Base-by-base conservation (phyloP, 1,284 basidiomycete species). In the Moniliophthora roreri region DNA sequence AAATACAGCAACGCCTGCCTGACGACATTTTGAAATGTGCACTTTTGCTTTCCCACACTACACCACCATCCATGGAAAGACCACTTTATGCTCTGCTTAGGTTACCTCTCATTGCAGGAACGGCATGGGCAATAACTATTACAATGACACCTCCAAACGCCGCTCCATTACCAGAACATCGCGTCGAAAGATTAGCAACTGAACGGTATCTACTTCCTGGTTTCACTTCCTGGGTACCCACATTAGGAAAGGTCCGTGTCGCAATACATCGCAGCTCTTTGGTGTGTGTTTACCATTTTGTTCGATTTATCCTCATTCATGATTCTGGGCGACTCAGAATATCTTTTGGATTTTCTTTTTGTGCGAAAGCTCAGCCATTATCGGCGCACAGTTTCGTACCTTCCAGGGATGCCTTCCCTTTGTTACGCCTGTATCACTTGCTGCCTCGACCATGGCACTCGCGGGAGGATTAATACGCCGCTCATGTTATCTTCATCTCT, bases 81-180 rank as follows among this genome's bases (percentile, higher is more conserved):
- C 28, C 28, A 32, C 6, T 32, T 32, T 32, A 32, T 11, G 6
- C 28, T 32, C 28, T 50, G 3, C n/a, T 50, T 15, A 23, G 38
- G 20, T 26, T 50, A 4, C 49, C 38, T 5, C 28, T 50, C 26
- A 38, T 41, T 40, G 18, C 40, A 21, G 49, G 11, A 9, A 32
- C 49, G 26, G 34, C 40, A 50, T 50, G 49, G 49, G 49, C 21
- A n/a, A 50, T 50, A 32, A 21, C 40, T 18, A 8, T 41, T 10
- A 28, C 49, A 28, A 50, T 50, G 49, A 50, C 49, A 26, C 38
- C 49, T 18, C 49, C 49, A 3, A 50, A 50, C 41, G 13, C 37
- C 23, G 38, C 35, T 7, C 38, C 49, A n/a, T 18, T 26, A 21
- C 21, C n/a, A 13, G n/a, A 41, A 5, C 37, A 50, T 18, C 49